Evolutionary conservation across 169 alveolate genomes (phyloP), one percentile per base, ranked within the genome.

Genomic region (Plasmodium malariae): DNA sequence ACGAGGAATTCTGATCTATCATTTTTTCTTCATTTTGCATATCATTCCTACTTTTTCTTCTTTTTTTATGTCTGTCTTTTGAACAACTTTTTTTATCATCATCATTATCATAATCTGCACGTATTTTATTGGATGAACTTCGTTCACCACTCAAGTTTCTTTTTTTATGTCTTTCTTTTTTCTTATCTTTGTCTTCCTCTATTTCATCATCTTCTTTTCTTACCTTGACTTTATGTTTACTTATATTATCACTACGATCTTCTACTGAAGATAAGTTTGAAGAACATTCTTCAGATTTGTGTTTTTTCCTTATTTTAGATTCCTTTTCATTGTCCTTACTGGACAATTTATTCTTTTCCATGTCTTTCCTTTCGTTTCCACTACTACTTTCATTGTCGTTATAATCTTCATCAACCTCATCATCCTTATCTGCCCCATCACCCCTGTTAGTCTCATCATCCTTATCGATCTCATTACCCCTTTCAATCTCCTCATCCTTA

Each of bases 11-110:
- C 12, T 57, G 40, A 24, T 49, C 86, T 26, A 37, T 43, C 45
- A 36, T 71, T 49, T 67, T 67, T 67, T 60, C 7, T 57, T 71
- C 86, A 51, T 40, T 48, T 11, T 28, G 21, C 49, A 12, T 71
- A 37, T 49, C 86, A 21, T 51, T 51, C 49, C 9, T 71, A 24
- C 45, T 28, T 71, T 71, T 71, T 51, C 70, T 49, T 14, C 24
- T 71, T 71, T 71, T 71, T 45, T 32, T 40, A 37, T 34, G 34
- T 24, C 40, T 49, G 14, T 60, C 71, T 55, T 59, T 69, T n/a
- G 86, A 72, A 12, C 28, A 40, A 12, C 45, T 60, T 28, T 32
- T n/a, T 19, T n/a, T 2, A 19, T 62, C 71, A 12, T 26, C 71
- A 62, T 19, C 24, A 36, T 37, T 12, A 72, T 51, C 88, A 34